phyloP scores from a whole-genome alignment of 441 rosid species.

The Theobroma grandiflorum region DNA sequence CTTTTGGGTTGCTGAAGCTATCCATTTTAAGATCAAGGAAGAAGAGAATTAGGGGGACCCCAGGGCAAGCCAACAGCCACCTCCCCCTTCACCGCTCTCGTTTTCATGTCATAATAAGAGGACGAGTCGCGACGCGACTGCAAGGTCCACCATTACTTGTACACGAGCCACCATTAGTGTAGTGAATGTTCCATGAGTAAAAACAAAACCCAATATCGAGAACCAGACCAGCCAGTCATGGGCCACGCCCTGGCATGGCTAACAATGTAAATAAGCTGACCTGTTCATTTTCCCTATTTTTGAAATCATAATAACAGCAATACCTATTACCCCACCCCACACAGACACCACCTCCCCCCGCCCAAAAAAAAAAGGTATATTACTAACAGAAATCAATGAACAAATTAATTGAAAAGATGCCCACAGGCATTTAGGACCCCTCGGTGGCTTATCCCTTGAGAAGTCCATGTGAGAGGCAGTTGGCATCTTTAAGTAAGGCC shows the following conservation, averaged over 20 bases:
- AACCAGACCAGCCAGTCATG: slow-evolving; percentile 25
- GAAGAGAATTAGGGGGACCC: slow-evolving; percentile 20
- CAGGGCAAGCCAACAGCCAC: slow-evolving; percentile 27
- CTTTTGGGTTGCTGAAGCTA: slow-evolving; percentile 32
- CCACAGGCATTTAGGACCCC: slow-evolving; percentile 30
- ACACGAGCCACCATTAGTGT: slow-evolving; percentile 11
- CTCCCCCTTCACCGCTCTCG: slow-evolving; percentile 17
- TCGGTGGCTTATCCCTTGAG: slow-evolving; percentile 9
- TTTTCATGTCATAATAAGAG: slow-evolving; percentile 17
- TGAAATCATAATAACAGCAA: slow-evolving; percentile 10
- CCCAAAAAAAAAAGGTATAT: neutral
- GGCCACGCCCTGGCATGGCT: slow-evolving; percentile 15
- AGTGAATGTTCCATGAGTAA: slow-evolving; percentile 26
- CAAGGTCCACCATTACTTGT: slow-evolving; percentile 38
- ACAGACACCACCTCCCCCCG: no score
- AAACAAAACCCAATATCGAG: slow-evolving; percentile 31
- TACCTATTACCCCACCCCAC: neutral
- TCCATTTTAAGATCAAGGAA: neutral
- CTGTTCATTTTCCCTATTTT: slow-evolving; percentile 14
- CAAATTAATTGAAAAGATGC: slow-evolving; percentile 14
- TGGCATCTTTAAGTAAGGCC: slow-evolving; percentile 31
- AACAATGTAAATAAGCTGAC: neutral
- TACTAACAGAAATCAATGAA: neutral
- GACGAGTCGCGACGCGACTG: slow-evolving; percentile 20
- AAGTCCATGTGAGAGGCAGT: slow-evolving; percentile 44